Conservation (phyloP, 345 rosid species). For the Rhizophora apiculata region DNA sequence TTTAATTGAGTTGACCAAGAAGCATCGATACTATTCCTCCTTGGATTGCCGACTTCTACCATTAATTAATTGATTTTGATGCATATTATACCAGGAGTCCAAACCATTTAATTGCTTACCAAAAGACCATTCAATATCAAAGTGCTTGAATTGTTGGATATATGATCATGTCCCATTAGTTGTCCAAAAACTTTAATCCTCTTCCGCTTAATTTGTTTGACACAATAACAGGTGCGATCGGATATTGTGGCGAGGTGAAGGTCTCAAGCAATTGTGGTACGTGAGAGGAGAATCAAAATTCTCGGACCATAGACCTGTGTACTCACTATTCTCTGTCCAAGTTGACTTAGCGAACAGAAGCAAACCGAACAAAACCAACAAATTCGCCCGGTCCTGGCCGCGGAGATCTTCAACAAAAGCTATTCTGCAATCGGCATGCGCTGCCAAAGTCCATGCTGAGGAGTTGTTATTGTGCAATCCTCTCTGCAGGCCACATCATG, state of each 20-base stretch:
- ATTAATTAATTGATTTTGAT: no score
- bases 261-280: slow-evolving; percentile 67
- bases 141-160: no score
- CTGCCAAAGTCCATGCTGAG: slow-evolving; percentile 77
- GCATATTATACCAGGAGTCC: no score
- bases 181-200: no score
- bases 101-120: no score
- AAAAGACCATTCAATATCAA: no score
- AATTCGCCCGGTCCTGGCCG: slow-evolving; percentile 17
- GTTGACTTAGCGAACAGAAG: slow-evolving; percentile 25
- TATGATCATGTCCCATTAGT: no score
- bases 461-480: slow-evolving; percentile 25
- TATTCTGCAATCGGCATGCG: slow-evolving; percentile 41
- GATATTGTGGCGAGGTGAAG: slow-evolving; percentile 88
- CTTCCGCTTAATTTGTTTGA: no score
- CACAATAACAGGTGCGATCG: slow-evolving; percentile 72
- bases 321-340: slow-evolving; percentile 64
- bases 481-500: no score
- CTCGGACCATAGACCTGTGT: slow-evolving; percentile 94
- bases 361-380: slow-evolving; percentile 15
- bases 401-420: slow-evolving; percentile 39
- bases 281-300: slow-evolving; percentile 80
- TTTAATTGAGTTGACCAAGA: not conserved
- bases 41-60: no score
- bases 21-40: no score